Evolutionary conservation across 2,329 filamentous ascomycete species (phyloP).

Genomic region (Alternaria burnsii): DNA sequence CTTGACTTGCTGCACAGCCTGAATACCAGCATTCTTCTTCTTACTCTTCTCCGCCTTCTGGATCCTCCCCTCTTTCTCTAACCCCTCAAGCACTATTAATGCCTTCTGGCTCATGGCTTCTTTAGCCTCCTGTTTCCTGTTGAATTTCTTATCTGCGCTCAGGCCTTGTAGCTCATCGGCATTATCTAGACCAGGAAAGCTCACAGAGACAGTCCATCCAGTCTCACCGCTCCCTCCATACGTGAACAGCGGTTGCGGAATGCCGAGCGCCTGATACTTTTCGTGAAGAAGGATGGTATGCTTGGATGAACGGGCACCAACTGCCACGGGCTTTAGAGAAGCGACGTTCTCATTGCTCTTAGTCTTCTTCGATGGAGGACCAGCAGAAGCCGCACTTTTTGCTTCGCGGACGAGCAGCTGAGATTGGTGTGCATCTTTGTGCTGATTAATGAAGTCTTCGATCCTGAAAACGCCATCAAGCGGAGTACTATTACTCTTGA

Average conservation of each 20-base stretch:
- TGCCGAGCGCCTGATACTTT: constrained; percentile 35
- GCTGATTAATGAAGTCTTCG: constrained; percentile 29
- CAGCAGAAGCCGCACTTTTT: neutral
- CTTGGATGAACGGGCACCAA: constrained; percentile 32
- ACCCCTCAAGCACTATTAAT: constrained; percentile 34
- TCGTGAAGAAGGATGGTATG: constrained; percentile 35
- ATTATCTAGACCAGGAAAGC: constrained; percentile 29
- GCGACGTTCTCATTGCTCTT: constrained; percentile 2
- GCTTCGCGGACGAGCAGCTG: constrained; percentile 16
- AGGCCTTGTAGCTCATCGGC: constrained; percentile 26
- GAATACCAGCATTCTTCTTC: constrained; percentile 14
- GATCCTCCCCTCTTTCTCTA: constrained; percentile 34
- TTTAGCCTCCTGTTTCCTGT: constrained; percentile 55
- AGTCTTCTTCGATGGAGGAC: constrained; percentile 14
- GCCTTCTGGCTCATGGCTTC: constrained; percentile 51
- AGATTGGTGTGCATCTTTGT: constrained; percentile 17
- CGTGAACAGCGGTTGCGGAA: constrained; percentile 32
- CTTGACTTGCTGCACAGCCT: neutral
- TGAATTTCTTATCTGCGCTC: constrained; percentile 35
- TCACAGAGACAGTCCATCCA: constrained; percentile 35
- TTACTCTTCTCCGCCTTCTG: constrained; percentile 29
- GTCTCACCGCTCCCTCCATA: constrained; percentile 19
- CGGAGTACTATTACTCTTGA: neutral
- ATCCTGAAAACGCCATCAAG: constrained; percentile 24
- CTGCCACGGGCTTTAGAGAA: constrained; percentile 24